Evolutionary conservation across 257 asterid genomes (phyloP), one percentile per base, ranked within the genome.

Genomic region (Nyctanthes arbortristis): DNA sequence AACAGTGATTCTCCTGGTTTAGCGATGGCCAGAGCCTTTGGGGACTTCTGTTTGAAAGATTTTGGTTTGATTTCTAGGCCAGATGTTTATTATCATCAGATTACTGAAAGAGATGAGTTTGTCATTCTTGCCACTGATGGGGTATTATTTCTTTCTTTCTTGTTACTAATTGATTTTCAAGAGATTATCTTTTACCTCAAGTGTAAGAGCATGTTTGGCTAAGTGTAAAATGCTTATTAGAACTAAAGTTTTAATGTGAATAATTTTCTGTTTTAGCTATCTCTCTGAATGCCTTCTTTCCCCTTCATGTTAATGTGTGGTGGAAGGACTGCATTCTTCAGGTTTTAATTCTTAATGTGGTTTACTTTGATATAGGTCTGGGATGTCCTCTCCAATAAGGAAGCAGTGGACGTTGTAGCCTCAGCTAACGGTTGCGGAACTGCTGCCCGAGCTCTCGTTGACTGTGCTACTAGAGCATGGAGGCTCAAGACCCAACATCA

Each of bases 1-100:
- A 89, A 94, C 36, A 91, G 96, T 20, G 99, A 94, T 71, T 86
- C 99, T 0, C 99, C 99, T 2, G 99, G 99, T 40, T 78, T 94
- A 78, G 99, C 99, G 65, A 94, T 94, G 99, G 99, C 99, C 35
- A 78, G 99, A 81, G 99, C 99, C 30, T 94, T 94, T 64, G 99
- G 99, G 40, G 99, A 94, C 77, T 94, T 94, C 80, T 94, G 99
- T 72, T 83, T 94, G 31, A 94, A 94, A 83, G 97, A 94, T 71
- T 94, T 94, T 63, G 99, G 99, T 61, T 79, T 94, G 65, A 94
- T 94, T 69, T 94, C 99, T 72, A 89, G 80, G 29, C 99, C 99
- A 0, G 99, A 94, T 76, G 92, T 94, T 69, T 94, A 88, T 80
- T 86, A 94, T 77, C 99, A 80, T 84, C 95, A 60, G 71, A 84